phyloP scores from a whole-genome alignment of 129 eudicot genomes.

The Arctium minus region DNA sequence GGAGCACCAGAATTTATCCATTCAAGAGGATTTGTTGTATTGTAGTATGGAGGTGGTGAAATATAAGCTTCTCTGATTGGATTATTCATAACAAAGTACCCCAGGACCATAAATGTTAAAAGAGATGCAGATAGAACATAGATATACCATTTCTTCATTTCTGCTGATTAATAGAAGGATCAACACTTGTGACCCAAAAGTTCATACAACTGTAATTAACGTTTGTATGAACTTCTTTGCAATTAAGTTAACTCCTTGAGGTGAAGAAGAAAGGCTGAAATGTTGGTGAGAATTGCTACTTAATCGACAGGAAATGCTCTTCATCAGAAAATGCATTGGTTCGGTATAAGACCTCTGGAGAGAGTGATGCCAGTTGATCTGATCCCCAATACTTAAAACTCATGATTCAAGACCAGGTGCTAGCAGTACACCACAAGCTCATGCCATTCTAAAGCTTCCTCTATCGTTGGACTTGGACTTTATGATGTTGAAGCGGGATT shows the following conservation, averaged over 20 bases:
- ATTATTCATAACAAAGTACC: slow-evolving; percentile 47
- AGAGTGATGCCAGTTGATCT: neutral
- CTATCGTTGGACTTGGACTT: slow-evolving; percentile 11
- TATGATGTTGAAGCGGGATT: slow-evolving; percentile 13
- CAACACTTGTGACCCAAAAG: slow-evolving; percentile 14
- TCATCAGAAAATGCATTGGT: slow-evolving; percentile 8
- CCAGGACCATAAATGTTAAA: slow-evolving; percentile 53
- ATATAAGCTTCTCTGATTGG: slow-evolving; percentile 51
- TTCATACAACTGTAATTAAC: slow-evolving; percentile 14
- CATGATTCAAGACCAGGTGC: neutral
- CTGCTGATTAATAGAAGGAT: slow-evolving; percentile 20
- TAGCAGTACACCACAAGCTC: slow-evolving; percentile 12
- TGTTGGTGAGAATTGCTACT: neutral
- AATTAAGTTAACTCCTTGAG: slow-evolving; percentile 8
- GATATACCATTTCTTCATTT: slow-evolving; percentile 93
- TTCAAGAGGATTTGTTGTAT: slow-evolving; percentile 80
- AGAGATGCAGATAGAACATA: slow-evolving; percentile 58
- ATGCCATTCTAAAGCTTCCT: slow-evolving; percentile 21
- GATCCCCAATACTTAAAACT: slow-evolving; percentile 4
- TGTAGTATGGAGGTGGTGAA: slow-evolving; percentile 42
- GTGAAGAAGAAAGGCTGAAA: slow-evolving; percentile 4
- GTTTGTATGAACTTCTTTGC: slow-evolving; percentile 19
- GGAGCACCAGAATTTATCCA: slow-evolving; percentile 64
- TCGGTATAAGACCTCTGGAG: neutral
- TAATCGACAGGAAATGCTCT: neutral